Evolutionary conservation across 192 early-diverging fungal species (phyloP).

Genomic region (Gonapodya sp.): DNA sequence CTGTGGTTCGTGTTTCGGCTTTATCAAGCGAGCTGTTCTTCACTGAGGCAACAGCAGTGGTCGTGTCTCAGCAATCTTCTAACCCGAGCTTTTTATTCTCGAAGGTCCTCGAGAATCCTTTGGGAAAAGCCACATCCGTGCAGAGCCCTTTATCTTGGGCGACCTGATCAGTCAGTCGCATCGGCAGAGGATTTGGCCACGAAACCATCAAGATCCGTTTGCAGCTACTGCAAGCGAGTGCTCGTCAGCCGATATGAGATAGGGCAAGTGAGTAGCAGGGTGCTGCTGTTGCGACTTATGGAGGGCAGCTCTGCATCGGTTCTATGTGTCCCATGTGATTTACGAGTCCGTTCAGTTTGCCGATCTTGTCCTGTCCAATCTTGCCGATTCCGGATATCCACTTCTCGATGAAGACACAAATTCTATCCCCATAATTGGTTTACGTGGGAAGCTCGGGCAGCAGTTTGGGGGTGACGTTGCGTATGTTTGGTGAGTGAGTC

Average conservation of each 20-base stretch:
- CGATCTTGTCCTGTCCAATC: background rate
- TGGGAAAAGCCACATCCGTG: constrained; percentile 20
- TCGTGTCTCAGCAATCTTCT: too few species aligned
- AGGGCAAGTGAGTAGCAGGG: background rate
- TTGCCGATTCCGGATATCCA: background rate
- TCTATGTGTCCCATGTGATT: too few species aligned
- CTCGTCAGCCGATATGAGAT: constrained; percentile 17
- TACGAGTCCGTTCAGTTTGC: background rate
- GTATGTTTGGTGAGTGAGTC: too few species aligned
- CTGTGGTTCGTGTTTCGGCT: background rate
- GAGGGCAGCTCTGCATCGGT: too few species aligned
- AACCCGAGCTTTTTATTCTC: too few species aligned
- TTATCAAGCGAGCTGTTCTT: too few species aligned
- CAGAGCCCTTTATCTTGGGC: constrained; percentile 13
- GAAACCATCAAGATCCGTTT: constrained; percentile 15
- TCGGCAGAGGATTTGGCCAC: background rate
- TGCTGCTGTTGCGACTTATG: too few species aligned
- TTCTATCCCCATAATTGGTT: constrained; percentile 20
- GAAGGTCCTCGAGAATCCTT: constrained; percentile 21
- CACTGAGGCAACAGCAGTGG: background rate
- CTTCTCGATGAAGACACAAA: background rate
- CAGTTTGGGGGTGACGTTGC: constrained; percentile 14
- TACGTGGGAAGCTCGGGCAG: constrained; percentile 19
- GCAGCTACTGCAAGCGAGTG: constrained; percentile 24
- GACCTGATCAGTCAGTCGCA: background rate